Base-by-base conservation (phyloP, 2,329 filamentous ascomycete species). In the Graphilbum sp. region DNA sequence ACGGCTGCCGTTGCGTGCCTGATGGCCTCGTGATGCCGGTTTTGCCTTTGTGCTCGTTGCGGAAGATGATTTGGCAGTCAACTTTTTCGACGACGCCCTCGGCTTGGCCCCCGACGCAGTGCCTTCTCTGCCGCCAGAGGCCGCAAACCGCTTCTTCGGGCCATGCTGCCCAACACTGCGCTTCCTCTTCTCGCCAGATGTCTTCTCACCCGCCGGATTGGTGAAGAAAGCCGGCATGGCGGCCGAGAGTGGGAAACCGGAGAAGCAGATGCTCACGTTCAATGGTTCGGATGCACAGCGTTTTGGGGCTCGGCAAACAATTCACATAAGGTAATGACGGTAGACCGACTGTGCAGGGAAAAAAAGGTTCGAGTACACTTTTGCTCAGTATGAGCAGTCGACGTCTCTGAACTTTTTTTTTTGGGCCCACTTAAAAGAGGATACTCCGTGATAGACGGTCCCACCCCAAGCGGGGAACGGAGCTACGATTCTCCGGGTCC, bases 151-250 rank as follows among this genome's bases (percentile, higher is more conserved):
- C 52, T 77, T 79, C 56, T 75, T 75, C 2, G 73, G 68, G 6
- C 57, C 58, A 36, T 74, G 67, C 15, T 62, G 53, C 20, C 67
- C 66, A 40, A 63, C 57, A 7, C 64, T 52, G 43, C 87, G 72
- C 67, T 96, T 96, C 50, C 90, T 71, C 69, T 96, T 84, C 53
- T 88, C 80, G 36, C 81, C 15, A 12, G 27, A 9, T 9, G 8
- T 9, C 15, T n/a, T n/a, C 13, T 29, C 79, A 31, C 81, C 80
- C 6, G 90, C 80, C 6, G 88, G 86, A 30, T 79, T 66, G 37
- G 87, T 94, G 61, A 98, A 98, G 61, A 96, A 98, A 30, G 87
- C 94, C 52, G 88, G 93, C 87, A 93, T 92, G 47, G 47, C 63
- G 49, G n/a, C n/a, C n/a, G n/a, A n/a, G n/a, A n/a, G n/a, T n/a